Conservation (phyloP, 805 yeast genomes). For the Saccharomycopsis guyanensis region DNA sequence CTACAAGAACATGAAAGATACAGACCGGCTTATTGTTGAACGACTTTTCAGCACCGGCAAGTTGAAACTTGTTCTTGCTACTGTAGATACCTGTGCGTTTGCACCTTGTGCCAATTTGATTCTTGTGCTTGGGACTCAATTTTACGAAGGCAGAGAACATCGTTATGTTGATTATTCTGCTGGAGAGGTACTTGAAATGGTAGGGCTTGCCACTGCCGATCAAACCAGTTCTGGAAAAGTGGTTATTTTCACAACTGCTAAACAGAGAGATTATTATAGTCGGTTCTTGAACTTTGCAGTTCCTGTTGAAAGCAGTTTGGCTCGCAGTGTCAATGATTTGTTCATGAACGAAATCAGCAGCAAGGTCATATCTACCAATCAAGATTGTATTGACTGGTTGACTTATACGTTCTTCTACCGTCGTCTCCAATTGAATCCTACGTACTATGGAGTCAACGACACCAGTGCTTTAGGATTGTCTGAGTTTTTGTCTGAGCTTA, state of each 20-base stretch:
- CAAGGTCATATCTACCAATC: constrained; percentile 54
- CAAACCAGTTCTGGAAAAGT: constrained; percentile 32
- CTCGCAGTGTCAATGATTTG: constrained; percentile 52
- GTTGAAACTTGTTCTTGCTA: constrained; percentile 49
- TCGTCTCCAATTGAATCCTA: constrained; percentile 74
- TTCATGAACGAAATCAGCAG: constrained; percentile 69
- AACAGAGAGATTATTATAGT: constrained; percentile 55
- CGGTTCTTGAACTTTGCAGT: constrained; percentile 66
- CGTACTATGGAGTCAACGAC: constrained; percentile 75
- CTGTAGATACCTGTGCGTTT: constrained; percentile 46
- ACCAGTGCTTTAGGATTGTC: constrained; percentile 62
- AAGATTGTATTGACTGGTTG: constrained; percentile 87
- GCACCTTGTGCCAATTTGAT: constrained; percentile 49
- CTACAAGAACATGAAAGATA: constrained; percentile 47
- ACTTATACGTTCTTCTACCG: constrained; percentile 79
- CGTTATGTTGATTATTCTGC: constrained; percentile 62
- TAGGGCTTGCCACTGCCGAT: constrained; percentile 35
- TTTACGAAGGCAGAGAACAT: constrained; percentile 66
- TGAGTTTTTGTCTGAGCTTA: constrained; percentile 73
- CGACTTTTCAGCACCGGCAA: constrained; percentile 43
- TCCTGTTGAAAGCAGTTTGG: constrained; percentile 77
- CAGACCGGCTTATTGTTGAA: constrained; percentile 50
- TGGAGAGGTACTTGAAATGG: constrained; percentile 58
- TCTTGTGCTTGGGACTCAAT: constrained; percentile 62
- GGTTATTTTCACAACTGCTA: constrained; percentile 47